Evolutionary conservation across 495 filamentous ascomycete species (phyloP), one percentile per base, ranked within the genome.

Genomic region (Hypoxylon subgilvum): DNA sequence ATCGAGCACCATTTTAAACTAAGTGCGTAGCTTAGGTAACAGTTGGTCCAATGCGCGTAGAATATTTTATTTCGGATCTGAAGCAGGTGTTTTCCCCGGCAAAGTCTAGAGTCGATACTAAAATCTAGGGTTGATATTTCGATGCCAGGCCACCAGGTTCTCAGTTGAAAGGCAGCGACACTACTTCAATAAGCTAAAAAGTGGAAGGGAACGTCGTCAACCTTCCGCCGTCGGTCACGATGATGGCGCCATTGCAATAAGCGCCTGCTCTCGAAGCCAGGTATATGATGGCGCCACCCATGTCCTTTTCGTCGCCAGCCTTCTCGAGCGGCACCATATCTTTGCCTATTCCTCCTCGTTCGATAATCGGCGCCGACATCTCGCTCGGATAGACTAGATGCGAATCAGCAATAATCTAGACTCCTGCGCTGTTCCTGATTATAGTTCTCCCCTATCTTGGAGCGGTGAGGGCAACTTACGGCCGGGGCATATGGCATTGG

Each of bases 401-500:
- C 21, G 4, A 16, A 14, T 46, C 32, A 57, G 51, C 19, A n/a
- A 44, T 25, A 6, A 36, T 41, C 9, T 16, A 44, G 4, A 3
- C 2, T 31, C 22, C 16, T 36, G 4, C 23, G 23, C 23, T 30
- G 57, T 10, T 9, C 27, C 13, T 2, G 10, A 16, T 13, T 27
- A 6, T 12, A 34, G 2, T 22, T 10, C 16, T 19, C 16, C 36
- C 16, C 17, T 4, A 16, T 42, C 12, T 13, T 28, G 12, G 22
- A n/a, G 12, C 2, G n/a, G 3, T 12, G 9, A 21, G 25, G 41
- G 10, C 23, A 8, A 34, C 82, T 78, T 70, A 87, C 85, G 69
- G 14, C 87, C 88, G 22, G 88, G 86, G 6, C 83, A 82, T 19
- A 90, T 77, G n/a, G 80, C 78, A 73, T 89, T 90, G 6, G 80